Percentiles rank a stretch among this genome's conserved stretches.
Conservation (phyloP, 768 basidiomycete genomes). For the Sistotremastrum suecicum region DNA sequence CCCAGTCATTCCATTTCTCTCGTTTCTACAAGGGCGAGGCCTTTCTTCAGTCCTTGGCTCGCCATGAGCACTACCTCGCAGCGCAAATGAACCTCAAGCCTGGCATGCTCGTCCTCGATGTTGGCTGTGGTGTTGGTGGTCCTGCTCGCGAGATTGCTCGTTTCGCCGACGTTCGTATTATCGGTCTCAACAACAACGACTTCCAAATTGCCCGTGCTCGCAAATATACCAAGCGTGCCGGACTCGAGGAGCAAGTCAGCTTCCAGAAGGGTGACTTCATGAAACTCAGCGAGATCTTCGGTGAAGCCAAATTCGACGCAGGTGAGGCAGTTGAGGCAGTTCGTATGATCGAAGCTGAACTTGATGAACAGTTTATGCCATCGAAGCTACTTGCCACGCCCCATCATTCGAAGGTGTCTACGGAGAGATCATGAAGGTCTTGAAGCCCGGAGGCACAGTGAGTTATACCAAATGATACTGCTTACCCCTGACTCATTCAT, state of each 20-base stretch:
- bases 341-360: neutral
- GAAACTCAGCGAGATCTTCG: slow-evolving; percentile 85
- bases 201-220: slow-evolving; percentile 85
- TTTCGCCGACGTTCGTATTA: slow-evolving; percentile 73
- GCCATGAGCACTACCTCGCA: slow-evolving; percentile 96
- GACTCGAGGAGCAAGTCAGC: slow-evolving; percentile 59
- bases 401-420: slow-evolving; percentile 95
- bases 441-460: slow-evolving; percentile 93
- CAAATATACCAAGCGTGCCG: slow-evolving; percentile 64
- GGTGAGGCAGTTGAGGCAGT: slow-evolving; percentile 26
- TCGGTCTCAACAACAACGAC: slow-evolving; percentile 92
- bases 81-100: slow-evolving; percentile 70
- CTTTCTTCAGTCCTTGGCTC: slow-evolving; percentile 56
- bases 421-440: slow-evolving; percentile 78
- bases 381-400: slow-evolving; percentile 95
- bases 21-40: slow-evolving; percentile 90
- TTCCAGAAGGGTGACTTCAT: slow-evolving; percentile 95
- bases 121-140: slow-evolving; percentile 96
- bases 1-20: slow-evolving; percentile 87
- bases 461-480: slow-evolving; percentile 17
- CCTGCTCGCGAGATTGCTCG: slow-evolving; percentile 91
- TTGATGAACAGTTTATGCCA: slow-evolving; percentile 62
- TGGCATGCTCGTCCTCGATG: slow-evolving; percentile 94
- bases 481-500: neutral
- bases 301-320: slow-evolving; percentile 87